Evolutionary conservation across 306 rosid genomes (phyloP), one percentile per base, ranked within the genome.

Genomic region (Sicyos baderoa): DNA sequence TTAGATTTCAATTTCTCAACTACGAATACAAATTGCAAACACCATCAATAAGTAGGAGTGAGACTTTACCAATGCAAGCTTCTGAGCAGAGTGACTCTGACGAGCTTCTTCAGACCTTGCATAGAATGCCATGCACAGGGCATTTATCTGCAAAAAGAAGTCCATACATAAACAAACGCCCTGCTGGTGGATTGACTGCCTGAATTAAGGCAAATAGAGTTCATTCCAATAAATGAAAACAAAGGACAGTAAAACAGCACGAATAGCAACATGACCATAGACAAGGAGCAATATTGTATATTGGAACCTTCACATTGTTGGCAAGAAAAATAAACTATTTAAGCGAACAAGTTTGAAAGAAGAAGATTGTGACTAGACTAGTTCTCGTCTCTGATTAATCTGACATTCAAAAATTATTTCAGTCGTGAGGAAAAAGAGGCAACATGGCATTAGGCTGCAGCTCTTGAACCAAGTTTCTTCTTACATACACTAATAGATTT

Each of bases 31-130:
- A 44, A 72, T 60, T 16, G 51, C 2, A 35, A 6, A 45, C 25
- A 59, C 12, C 54, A 66, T 35, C 12, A 68, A 57, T 27, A 59
- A 37, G 29, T 51, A 63, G 32, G 21, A 60, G 17, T 5, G 17
- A n/a, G 17, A 74, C 9, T 60, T 78, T 82, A 90, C 99, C 99
- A 88, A 52, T 58, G 97, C 90, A 82, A 94, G 86, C 75, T 82
- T 84, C 79, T 88, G 90, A 62, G 97, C 88, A 57, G 94, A 89
- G 83, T 90, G 87, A 84, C 83, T 88, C 53, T 83, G 88, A 47
- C 92, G 96, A 76, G 96, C 92, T 86, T 94, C 99, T 78, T 88
- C 95, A 51, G 97, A 88, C 68, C 95, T 86, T 72, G 97, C 97
- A 87, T 90, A 90, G 77, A 94, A 90, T 72, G 96, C 96, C 88